Base-by-base conservation (phyloP, 495 filamentous ascomycete genomes). In the Tuber brumale region DNA sequence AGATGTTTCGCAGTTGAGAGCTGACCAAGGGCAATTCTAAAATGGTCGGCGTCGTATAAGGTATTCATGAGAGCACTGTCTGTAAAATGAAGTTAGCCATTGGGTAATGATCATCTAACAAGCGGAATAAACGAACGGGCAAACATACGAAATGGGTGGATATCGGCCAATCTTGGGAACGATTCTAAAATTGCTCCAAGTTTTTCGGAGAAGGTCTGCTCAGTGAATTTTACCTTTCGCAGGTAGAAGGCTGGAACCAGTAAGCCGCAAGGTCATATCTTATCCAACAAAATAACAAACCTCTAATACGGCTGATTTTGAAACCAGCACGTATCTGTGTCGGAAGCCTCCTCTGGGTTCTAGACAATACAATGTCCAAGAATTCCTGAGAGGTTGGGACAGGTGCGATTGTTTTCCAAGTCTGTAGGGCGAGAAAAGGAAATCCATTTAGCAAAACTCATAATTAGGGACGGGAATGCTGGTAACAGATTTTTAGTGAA, bases 161-260 rank as follows among this genome's bases (percentile, higher is more conserved):
- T 95, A 82, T 99, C 95, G 78, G 93, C 90, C 46, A 99, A 87
- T n/a, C 94, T 87, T 44, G 95, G 95, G 83, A 99, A 99, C 81
- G 93, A 94, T 84, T 95, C 91, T 76, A 97, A 89, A 82, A 97
- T 97, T 44, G 90, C 87, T 77, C 89, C 90, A 76, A 99, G 90
- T 86, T 98, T 97, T 81, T 99, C 95, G 73, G 90, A 89, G 85
- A 97, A 97, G 66, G 95, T 97, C 85, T 97, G 94, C 83, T 95
- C 91, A n/a, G 95, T 98, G 84, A 92, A 98, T 85, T 98, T 99
- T 88, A 98, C 95, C 86, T 99, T 98, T 84, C 95, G 89, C 76
- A 94, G 97, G 84, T 97, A 97, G 87, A 97, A 97, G 74, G 90
- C 93, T 91, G 79, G 73, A 73, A 66, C 75, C 71, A 16, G 57